Conservation (phyloP, 805 yeast genomes). For the Candida andamanensis region DNA sequence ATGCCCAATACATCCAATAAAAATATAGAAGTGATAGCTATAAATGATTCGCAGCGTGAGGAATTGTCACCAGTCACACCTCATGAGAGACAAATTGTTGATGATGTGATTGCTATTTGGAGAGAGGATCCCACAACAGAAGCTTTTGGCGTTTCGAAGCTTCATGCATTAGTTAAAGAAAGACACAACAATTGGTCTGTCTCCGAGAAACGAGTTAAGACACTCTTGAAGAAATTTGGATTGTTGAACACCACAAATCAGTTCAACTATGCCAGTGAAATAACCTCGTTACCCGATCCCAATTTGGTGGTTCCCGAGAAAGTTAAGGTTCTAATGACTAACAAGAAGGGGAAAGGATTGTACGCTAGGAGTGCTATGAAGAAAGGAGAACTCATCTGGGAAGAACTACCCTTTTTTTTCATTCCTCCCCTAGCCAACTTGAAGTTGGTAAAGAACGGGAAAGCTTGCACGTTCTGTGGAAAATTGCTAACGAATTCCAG, state of each 20-base stretch:
- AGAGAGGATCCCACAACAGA: slow-evolving; percentile 61
- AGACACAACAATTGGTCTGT: slow-evolving; percentile 60
- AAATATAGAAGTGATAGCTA: slow-evolving; percentile 31
- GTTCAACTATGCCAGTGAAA: slow-evolving; percentile 49
- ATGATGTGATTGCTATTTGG: slow-evolving; percentile 62
- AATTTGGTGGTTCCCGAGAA: slow-evolving; percentile 33
- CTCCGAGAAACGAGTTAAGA: slow-evolving; percentile 52
- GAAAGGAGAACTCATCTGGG: slow-evolving; percentile 54
- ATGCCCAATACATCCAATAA: slow-evolving; percentile 10
- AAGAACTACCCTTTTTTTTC: slow-evolving; percentile 54
- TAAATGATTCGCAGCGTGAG: slow-evolving; percentile 27
- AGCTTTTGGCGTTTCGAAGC: slow-evolving; percentile 47
- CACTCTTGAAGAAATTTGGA: slow-evolving; percentile 52
- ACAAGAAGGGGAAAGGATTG: slow-evolving; percentile 57
- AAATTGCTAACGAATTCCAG: slow-evolving; percentile 32
- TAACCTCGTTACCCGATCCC: slow-evolving; percentile 48
- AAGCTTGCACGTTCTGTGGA: slow-evolving; percentile 73
- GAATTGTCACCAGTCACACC: slow-evolving; percentile 38
- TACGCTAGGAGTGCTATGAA: slow-evolving; percentile 44
- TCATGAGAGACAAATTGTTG: slow-evolving; percentile 53
- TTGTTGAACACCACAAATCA: slow-evolving; percentile 31
- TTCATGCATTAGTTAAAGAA: slow-evolving; percentile 46
- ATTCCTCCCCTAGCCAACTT: slow-evolving; percentile 67
- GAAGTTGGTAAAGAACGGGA: slow-evolving; percentile 52
- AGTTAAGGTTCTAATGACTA: slow-evolving; percentile 45